Percentiles rank a stretch among this genome's conserved stretches.
Evolutionary conservation across 2,329 filamentous ascomycete genomes (phyloP).

Genomic region (Calycina herbarum): DNA sequence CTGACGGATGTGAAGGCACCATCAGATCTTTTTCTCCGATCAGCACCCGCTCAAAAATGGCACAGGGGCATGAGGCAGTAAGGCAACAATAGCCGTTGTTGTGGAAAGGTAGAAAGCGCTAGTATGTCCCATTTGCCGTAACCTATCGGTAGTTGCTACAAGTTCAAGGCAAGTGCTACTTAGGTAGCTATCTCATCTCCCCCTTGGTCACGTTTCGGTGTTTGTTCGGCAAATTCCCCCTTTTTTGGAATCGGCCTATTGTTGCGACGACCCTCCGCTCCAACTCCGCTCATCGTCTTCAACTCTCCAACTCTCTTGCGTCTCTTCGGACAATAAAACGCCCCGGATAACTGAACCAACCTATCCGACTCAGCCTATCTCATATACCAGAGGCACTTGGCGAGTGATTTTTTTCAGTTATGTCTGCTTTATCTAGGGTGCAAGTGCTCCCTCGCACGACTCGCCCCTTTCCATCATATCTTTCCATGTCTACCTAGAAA

Average conservation of each 20-base stretch:
- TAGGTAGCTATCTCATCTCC: neutral
- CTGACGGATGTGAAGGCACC: neutral
- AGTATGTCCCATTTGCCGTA: too few relatives aligned
- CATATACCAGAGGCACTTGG: neutral
- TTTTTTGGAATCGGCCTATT: neutral
- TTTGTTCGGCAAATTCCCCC: neutral
- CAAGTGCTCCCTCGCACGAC: slow-evolving; percentile 1
- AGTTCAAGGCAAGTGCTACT: too few relatives aligned
- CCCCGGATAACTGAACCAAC: neutral
- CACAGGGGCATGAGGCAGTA: too few relatives aligned
- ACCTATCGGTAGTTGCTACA: too few relatives aligned
- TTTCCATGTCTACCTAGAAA: neutral
- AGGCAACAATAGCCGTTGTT: too few relatives aligned
- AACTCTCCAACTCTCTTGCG: neutral
- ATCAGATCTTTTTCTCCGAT: neutral
- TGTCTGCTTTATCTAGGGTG: neutral
- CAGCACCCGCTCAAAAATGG: too few relatives aligned
- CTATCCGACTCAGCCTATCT: neutral
- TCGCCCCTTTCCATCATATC: neutral
- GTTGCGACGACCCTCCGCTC: neutral
- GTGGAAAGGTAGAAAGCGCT: too few relatives aligned
- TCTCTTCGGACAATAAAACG: neutral
- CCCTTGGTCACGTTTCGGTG: neutral
- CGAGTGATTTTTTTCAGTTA: neutral
- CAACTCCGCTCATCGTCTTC: neutral